Evolutionary conservation across 208 protist genomes (phyloP), one percentile per base, ranked within the genome.

Genomic region (Tetramitus jugosus): DNA sequence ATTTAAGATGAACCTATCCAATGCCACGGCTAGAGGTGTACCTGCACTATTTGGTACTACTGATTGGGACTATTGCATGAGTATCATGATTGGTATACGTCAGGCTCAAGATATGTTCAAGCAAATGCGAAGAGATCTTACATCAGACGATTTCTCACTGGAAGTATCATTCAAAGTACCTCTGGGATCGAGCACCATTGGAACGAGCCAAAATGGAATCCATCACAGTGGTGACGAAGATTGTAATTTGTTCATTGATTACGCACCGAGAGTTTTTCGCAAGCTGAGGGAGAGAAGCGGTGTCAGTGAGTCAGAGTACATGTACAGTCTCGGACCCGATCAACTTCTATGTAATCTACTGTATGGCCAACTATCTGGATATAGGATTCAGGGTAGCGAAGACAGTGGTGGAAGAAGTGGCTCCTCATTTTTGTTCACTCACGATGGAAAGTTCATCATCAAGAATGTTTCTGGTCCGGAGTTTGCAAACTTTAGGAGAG

Each of bases 381-480:
- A 26, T 20, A 56, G 49, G 14, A 20, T 26, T 26, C 3, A 3
- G 17, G 4, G 10, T 23, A n/a, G 8, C 17, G 56, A 62, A 42
- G 42, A 42, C 42, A 29, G 2, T 17, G 64, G 33, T 33, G 64
- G 64, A 20, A 71, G 33, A 46, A 42, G 31, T 14, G 64, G 64
- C 6, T 42, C 64, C 6, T 49, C 10, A 17, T 71, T 71, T 39
- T 71, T 52, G 29, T 71, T 49, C 49, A 29, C 39, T 4, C 31
- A 49, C 14, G 64, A 71, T 33, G 31, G 64, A 20, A 71, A 71
- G 14, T 71, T 71, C 14, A 71, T 71, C 26, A 39, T 71, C 8
- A 71, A 71, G 23, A n/a, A 6, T 14, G 49, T 71, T 46, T 33
- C 39, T 3, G 31, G 17, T 8, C 4, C 14, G 29, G 64, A 71